Evolutionary conservation across 805 yeast genomes (phyloP).

Genomic region (Zygoascus flipseniorum): DNA sequence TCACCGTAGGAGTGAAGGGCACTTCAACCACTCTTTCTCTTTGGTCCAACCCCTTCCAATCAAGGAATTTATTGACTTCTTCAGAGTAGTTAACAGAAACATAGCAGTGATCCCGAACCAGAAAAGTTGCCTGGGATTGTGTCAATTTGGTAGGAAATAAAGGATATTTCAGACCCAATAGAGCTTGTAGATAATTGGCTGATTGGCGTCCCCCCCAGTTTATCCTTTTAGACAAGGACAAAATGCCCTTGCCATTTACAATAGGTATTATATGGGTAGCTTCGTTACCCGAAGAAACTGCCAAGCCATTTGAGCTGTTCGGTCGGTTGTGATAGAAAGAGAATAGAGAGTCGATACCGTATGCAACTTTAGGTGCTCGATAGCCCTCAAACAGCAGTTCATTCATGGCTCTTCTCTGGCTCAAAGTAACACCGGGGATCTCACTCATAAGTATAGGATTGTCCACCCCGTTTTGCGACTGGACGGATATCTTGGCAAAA

Average conservation of each 20-base stretch:
- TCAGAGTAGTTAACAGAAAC: conserved; percentile 58
- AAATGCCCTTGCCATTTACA: conserved; percentile 53
- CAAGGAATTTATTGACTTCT: conserved; percentile 51
- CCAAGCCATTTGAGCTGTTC: conserved; percentile 45
- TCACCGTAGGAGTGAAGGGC: conserved; percentile 54
- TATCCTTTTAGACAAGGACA: conserved; percentile 66
- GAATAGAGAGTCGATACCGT: conserved; percentile 79
- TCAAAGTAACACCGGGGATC: conserved; percentile 57
- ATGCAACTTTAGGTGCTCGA: conserved; percentile 59
- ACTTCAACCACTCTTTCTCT: conserved; percentile 78
- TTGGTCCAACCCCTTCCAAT: conserved; percentile 52
- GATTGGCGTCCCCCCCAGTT: conserved; percentile 88
- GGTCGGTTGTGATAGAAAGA: conserved; percentile 61
- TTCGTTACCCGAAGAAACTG: conserved; percentile 76
- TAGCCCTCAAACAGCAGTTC: conserved; percentile 84
- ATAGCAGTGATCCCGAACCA: conserved; percentile 73
- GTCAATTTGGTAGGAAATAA: conserved; percentile 74
- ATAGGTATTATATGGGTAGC: conserved; percentile 80
- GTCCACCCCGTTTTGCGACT: conserved; percentile 43
- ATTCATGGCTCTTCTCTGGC: conserved; percentile 66
- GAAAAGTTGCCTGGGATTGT: conserved; percentile 50
- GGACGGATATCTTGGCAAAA: conserved; percentile 69
- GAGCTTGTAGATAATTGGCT: conserved; percentile 50
- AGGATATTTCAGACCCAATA: conserved; percentile 78
- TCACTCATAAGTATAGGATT: conserved; percentile 82